Conservation (phyloP, 2,329 filamentous ascomycete species). For the Pseudogymnoascus sp. region DNA sequence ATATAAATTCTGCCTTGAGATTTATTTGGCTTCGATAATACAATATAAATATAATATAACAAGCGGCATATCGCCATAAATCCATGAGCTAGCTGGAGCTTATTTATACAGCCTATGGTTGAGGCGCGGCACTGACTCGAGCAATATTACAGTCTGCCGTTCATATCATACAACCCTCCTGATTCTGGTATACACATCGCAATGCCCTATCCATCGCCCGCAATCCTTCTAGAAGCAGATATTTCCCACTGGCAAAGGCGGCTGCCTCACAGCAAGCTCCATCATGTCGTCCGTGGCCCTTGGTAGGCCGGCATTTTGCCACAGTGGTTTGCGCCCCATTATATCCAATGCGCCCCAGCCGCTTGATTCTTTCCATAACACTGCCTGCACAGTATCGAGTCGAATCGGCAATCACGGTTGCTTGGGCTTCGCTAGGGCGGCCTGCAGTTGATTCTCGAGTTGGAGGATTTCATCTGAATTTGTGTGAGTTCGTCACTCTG, state of each 20-base stretch:
- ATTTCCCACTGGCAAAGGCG: background rate
- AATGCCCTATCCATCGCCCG: background rate
- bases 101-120: background rate
- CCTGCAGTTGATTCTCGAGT: conserved; percentile 3
- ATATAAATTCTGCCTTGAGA: background rate
- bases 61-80: background rate
- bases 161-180: background rate
- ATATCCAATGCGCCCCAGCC: background rate
- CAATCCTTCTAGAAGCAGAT: background rate
- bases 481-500: conserved; percentile 2
- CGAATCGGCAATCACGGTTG: conserved; percentile 1
- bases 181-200: background rate
- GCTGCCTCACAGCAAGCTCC: background rate
- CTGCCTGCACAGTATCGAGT: background rate
- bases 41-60: background rate
- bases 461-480: conserved; percentile 2
- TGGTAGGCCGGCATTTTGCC: background rate
- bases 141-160: background rate
- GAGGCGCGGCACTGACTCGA: background rate
- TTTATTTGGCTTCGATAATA: background rate
- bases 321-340: too few species aligned
- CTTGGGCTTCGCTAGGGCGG: background rate
- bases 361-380: background rate
- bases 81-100: background rate
- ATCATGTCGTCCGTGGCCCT: background rate